phyloP scores from a whole-genome alignment of 2,329 filamentous ascomycete species.

The Rutstroemia sp. region DNA sequence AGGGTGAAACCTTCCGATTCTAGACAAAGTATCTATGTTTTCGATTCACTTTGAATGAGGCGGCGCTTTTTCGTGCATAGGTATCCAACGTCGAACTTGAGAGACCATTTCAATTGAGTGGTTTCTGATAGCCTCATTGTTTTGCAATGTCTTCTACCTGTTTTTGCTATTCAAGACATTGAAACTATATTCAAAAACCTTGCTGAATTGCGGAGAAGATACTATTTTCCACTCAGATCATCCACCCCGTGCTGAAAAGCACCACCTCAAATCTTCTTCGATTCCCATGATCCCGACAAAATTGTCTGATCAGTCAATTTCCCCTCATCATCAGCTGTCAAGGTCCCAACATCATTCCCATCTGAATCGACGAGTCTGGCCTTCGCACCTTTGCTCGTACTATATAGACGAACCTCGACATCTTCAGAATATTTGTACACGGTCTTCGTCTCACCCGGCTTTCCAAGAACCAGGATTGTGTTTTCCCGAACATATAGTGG shows the following conservation, averaged over 20 bases:
- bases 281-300: conserved; percentile 33
- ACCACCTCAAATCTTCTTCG: not conserved
- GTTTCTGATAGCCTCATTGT: too few relatives aligned
- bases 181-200: too few relatives aligned
- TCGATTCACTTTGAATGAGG: too few relatives aligned
- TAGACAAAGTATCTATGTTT: too few relatives aligned
- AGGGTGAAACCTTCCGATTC: too few relatives aligned
- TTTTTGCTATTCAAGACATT: too few relatives aligned
- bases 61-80: too few relatives aligned
- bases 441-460: conserved; percentile 22
- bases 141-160: too few relatives aligned
- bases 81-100: too few relatives aligned
- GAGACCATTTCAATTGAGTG: too few relatives aligned
- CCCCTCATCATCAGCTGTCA: conserved; percentile 35
- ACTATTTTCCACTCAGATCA: not conserved
- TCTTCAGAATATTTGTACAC: conserved; percentile 27
- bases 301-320: conserved; percentile 34
- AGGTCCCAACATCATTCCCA: conserved; percentile 34
- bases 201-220: not conserved
- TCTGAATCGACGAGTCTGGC: conserved; percentile 37
- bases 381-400: conserved; percentile 35
- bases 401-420: conserved; percentile 41
- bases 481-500: conserved; percentile 38
- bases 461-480: conserved; percentile 28
- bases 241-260: not conserved